Conservation (phyloP, 2,329 filamentous ascomycete species). For the Phaeosphaeria sp. region DNA sequence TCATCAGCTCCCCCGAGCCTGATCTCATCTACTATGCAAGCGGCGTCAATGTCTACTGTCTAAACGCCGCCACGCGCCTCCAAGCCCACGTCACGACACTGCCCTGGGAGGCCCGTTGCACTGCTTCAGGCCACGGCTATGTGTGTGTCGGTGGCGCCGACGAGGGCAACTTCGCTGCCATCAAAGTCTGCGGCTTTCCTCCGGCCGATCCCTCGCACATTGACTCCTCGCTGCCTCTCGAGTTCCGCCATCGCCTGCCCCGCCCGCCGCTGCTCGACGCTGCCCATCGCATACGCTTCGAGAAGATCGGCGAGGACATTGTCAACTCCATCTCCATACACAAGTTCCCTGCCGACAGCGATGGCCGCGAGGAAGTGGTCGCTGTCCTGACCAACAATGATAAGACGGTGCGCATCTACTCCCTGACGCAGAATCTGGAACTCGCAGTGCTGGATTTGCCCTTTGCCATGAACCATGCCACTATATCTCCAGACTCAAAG, state of each 20-base stretch:
- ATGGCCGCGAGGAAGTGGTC: conserved; percentile 65
- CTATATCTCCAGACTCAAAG: conserved; percentile 88
- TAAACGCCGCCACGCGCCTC: conserved; percentile 72
- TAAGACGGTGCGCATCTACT: conserved; percentile 83
- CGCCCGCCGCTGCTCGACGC: conserved; percentile 48
- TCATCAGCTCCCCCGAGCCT: conserved; percentile 80
- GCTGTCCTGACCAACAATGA: conserved; percentile 90
- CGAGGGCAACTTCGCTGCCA: conserved; percentile 83
- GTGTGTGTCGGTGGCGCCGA: conserved; percentile 86
- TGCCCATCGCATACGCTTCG: conserved; percentile 55
- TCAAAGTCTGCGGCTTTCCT: conserved; percentile 63
- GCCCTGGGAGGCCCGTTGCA: conserved; percentile 75
- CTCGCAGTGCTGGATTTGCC: conserved; percentile 76
- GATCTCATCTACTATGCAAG: conserved; percentile 86
- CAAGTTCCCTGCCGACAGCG: conserved; percentile 53
- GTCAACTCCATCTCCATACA: conserved; percentile 73
- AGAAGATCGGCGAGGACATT: conserved; percentile 67
- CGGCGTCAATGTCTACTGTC: conserved; percentile 65
- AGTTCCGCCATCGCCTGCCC: conserved; percentile 46
- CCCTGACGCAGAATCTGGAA: conserved; percentile 70
- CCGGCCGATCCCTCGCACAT: conserved; percentile 56
- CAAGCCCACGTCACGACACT: conserved; percentile 73
- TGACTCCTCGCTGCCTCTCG: conserved; percentile 64
- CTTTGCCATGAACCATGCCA: conserved; percentile 89
- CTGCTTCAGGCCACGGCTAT: conserved; percentile 86